Evolutionary conservation across 1,284 basidiomycete species (phyloP).

Genomic region (Xerocomus minutiporus): DNA sequence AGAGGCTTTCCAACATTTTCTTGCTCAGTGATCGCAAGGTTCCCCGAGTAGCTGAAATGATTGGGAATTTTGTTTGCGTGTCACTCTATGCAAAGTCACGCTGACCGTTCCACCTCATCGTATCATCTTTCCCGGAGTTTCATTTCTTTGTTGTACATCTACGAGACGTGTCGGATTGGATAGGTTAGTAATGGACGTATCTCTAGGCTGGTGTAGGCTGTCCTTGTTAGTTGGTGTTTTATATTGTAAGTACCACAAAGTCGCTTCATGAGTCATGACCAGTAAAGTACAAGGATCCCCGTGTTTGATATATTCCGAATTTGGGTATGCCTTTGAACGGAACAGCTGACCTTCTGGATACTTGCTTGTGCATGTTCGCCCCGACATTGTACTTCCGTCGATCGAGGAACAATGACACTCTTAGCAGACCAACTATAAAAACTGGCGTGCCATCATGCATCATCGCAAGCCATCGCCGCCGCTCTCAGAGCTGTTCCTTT

Average conservation of each 20-base stretch:
- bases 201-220: not conserved
- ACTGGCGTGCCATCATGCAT: not conserved
- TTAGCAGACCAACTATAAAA: not conserved
- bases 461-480: not conserved
- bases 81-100: not conserved
- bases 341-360: not conserved
- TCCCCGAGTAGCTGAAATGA: not conserved
- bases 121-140: not conserved
- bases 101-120: not conserved
- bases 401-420: too few relatives aligned
- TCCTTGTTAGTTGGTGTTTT: not conserved
- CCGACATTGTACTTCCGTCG: not conserved
- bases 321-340: not conserved
- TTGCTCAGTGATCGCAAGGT: not conserved
- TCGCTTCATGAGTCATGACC: not conserved
- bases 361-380: not conserved
- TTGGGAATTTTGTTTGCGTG: not conserved
- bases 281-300: not conserved
- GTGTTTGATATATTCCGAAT: not conserved
- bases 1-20: not conserved
- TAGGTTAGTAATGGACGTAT: not conserved
- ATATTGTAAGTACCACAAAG: not conserved
- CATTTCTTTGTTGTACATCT: not conserved
- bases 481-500: slow-evolving; percentile 4
- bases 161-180: not conserved